Evolutionary conservation across 169 alveolate species (phyloP).

Genomic region (Eimeria brunetti): DNA sequence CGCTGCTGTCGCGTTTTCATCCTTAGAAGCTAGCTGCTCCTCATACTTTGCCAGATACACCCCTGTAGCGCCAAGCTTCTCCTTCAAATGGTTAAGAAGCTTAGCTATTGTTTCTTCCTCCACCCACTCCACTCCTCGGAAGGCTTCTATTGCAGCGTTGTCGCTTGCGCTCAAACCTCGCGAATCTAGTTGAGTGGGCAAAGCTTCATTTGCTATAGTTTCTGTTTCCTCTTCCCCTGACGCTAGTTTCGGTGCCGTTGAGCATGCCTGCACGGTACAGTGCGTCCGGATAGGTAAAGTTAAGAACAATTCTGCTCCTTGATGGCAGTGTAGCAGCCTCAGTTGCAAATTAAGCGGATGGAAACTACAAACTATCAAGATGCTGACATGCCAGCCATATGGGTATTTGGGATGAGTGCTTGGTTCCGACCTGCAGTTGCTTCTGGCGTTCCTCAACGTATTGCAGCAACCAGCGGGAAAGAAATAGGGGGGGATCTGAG

Average conservation of each 20-base stretch:
- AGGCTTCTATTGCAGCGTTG: not conserved
- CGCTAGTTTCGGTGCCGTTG: not conserved
- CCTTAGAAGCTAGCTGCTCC: conserved; percentile 25
- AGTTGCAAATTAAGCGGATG: not conserved
- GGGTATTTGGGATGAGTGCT: not conserved
- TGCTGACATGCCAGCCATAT: no score
- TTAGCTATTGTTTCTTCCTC: conserved; percentile 10
- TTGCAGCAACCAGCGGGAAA: conserved; percentile 60
- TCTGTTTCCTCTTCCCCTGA: not conserved
- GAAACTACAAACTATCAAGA: not conserved
- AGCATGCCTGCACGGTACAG: not conserved
- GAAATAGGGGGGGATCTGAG: conserved; percentile 49
- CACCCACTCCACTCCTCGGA: conserved; percentile 49
- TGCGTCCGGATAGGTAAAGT: not conserved
- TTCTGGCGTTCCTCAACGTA: conserved; percentile 25
- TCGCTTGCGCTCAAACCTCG: not conserved
- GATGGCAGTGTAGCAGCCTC: not conserved
- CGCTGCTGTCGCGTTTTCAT: not conserved
- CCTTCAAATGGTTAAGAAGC: conserved; percentile 22
- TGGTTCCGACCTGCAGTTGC: not conserved
- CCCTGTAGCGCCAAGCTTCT: conserved; percentile 44
- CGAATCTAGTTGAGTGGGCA: not conserved
- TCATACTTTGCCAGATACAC: conserved; percentile 54
- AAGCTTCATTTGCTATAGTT: not conserved
- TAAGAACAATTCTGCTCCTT: no score